Evolutionary conservation across 169 alveolate genomes (phyloP).

Genomic region (Amoebophrya sp.): DNA sequence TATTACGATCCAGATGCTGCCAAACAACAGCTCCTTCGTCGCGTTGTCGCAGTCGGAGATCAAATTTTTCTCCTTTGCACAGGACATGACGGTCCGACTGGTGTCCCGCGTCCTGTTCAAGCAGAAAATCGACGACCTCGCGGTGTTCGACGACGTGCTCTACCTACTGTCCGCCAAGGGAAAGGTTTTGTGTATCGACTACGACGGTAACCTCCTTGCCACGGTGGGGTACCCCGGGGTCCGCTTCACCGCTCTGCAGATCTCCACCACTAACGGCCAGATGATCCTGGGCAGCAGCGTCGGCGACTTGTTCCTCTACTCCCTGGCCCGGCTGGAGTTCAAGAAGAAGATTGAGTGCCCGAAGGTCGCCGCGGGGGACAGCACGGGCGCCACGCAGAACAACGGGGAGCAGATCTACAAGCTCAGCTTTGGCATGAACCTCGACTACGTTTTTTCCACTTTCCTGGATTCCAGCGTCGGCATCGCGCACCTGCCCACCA

Average conservation of each 20-base stretch:
- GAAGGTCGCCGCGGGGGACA: no score
- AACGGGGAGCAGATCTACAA: background rate
- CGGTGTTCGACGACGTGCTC: background rate
- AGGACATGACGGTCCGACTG: background rate
- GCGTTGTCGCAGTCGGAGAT: background rate
- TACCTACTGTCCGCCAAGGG: background rate
- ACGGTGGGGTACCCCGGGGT: slow-evolving; percentile 17
- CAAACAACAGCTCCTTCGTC: background rate
- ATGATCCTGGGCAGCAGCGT: background rate
- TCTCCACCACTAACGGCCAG: background rate
- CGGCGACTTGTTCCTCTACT: background rate
- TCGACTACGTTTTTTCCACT: background rate
- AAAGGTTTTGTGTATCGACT: background rate
- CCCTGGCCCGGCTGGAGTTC: background rate
- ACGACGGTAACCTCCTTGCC: background rate
- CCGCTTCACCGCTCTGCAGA: background rate
- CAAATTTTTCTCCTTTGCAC: background rate
- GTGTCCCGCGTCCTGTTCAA: background rate
- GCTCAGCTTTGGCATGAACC: background rate
- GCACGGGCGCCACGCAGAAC: no score
- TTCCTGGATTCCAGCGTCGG: background rate
- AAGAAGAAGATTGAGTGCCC: background rate
- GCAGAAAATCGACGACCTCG: background rate
- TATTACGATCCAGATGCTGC: background rate
- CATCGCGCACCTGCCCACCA: background rate